Conservation (phyloP, 176 grass and related monocot genomes). For the Musa schizocarpa region DNA sequence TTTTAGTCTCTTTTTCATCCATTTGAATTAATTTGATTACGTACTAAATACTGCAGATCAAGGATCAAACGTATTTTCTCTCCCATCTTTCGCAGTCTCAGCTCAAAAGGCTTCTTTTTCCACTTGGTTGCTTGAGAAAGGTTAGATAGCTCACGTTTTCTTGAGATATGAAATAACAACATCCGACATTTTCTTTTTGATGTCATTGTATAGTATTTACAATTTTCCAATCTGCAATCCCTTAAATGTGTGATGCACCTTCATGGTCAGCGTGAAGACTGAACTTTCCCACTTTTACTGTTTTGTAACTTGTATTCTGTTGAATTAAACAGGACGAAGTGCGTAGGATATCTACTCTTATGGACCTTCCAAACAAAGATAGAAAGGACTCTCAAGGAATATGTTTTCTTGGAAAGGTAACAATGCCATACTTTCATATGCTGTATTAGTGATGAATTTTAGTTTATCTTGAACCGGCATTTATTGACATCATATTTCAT, state of each 20-base stretch:
- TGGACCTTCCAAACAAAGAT: slow-evolving; percentile 74
- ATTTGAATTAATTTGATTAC: not conserved
- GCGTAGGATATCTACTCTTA: slow-evolving; percentile 48
- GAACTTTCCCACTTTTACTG: not conserved
- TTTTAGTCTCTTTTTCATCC: not conserved
- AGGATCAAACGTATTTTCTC: slow-evolving; percentile 98
- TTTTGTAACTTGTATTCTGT: not conserved
- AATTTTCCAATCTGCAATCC: not conserved
- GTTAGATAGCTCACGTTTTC: slow-evolving; percentile 24
- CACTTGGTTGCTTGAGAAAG: slow-evolving; percentile 74
- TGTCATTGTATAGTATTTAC: not conserved
- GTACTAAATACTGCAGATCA: slow-evolving; percentile 44
- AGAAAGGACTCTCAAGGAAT: slow-evolving; percentile 97
- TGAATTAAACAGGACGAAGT: slow-evolving; percentile 56
- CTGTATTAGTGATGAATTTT: not conserved
- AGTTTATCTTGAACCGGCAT: not conserved
- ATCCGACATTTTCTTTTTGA: not conserved
- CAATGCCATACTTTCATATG: not conserved
- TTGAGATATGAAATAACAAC: not conserved
- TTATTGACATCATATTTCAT: not conserved
- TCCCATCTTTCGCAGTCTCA: slow-evolving; percentile 80
- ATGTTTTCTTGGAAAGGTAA: slow-evolving; percentile 96
- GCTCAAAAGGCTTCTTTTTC: slow-evolving; percentile 90
- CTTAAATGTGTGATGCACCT: not conserved
- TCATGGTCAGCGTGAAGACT: not conserved